These are phyloP conservation scores for Betula pendula DNA, from an alignment of 306 rosid species.

Conservation along the genomic window DNA sequence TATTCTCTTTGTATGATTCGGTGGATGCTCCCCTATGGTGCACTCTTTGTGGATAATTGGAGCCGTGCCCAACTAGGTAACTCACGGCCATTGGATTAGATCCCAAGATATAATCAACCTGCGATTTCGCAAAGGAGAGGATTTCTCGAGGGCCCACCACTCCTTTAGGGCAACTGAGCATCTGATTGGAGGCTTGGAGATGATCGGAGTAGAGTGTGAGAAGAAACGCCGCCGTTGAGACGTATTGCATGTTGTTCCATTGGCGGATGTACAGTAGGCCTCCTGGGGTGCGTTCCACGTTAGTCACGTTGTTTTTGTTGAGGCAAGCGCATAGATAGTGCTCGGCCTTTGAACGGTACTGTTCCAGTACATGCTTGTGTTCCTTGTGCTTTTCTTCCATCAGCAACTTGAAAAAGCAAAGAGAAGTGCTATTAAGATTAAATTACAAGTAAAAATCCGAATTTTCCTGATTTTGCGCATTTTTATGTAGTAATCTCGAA, in stretches of 20 bases:
- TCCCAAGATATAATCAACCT: constrained; percentile 77
- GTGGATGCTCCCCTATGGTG: constrained; percentile 93
- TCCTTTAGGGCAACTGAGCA: constrained; percentile 39
- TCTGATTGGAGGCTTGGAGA: constrained; percentile 45
- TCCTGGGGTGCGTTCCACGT: constrained; percentile 74
- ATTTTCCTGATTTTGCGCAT: too few species aligned
- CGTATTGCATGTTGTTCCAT: constrained; percentile 90
- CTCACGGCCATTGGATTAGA: constrained; percentile 70
- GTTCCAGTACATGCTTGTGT: constrained; percentile 38
- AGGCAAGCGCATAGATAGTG: constrained; percentile 69
- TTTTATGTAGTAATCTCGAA: too few species aligned
- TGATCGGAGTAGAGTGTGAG: constrained; percentile 61
- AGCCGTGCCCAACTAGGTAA: constrained; percentile 67
- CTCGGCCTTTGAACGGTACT: constrained; percentile 65
- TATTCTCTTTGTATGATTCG: constrained; percentile 43
- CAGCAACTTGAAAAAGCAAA: constrained; percentile 40
- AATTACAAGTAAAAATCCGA: too few species aligned
- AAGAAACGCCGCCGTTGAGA: constrained; percentile 63
- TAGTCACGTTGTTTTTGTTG: constrained; percentile 43
- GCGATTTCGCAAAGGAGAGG: constrained; percentile 61
- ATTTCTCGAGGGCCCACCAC: constrained; percentile 42
- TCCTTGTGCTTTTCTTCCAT: constrained; percentile 59
- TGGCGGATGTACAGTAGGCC: constrained; percentile 71
- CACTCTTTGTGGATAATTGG: constrained; percentile 47
- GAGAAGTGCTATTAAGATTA: background rate